Percentiles rank a stretch among this genome's conserved stretches.
These are phyloP conservation scores for Graphilbum fragrans DNA, from an alignment of 2,329 filamentous ascomycete species.

Conservation along the genomic window DNA sequence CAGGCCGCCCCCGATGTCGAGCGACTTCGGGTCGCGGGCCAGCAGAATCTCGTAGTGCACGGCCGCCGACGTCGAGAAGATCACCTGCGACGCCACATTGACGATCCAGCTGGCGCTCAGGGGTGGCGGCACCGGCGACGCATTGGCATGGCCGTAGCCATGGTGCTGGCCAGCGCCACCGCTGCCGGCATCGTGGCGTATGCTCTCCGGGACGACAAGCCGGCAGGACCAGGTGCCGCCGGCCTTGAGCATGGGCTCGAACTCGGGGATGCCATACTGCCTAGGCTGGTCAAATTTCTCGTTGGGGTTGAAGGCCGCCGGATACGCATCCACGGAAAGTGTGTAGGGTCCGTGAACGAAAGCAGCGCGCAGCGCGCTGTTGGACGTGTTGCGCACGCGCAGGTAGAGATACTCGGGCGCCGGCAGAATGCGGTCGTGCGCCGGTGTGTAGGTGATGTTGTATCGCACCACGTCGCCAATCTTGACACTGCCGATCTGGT, in stretches of 20 bases:
- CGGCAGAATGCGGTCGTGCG: constrained; percentile 78
- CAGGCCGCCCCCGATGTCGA: constrained; percentile 44
- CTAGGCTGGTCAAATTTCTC: constrained; percentile 58
- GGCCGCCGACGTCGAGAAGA: constrained; percentile 81
- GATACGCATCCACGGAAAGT: constrained; percentile 76
- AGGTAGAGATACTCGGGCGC: constrained; percentile 71
- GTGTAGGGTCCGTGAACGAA: constrained; percentile 96
- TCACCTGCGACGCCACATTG: constrained; percentile 82
- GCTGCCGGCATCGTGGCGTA: constrained; percentile 55
- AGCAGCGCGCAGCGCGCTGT: constrained; percentile 81
- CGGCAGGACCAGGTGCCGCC: constrained; percentile 76
- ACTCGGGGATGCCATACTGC: constrained; percentile 70
- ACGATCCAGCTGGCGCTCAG: constrained; percentile 72
- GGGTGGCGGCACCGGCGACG: constrained; percentile 8
- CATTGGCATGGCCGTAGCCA: background rate
- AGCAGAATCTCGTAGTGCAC: constrained; percentile 83
- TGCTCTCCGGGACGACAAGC: constrained; percentile 67
- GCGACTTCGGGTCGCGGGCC: constrained; percentile 72
- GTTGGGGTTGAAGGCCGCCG: constrained; percentile 73
- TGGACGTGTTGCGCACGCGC: constrained; percentile 83
- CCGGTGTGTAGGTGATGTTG: constrained; percentile 84
- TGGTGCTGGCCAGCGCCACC: constrained; percentile 18
- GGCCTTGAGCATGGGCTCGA: constrained; percentile 92
- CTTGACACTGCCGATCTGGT: constrained; percentile 84
- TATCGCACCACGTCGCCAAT: constrained; percentile 90